A percentile compares a stretch with the other conserved stretches of the same genome.
Conservation (phyloP, 306 rosid genomes). For the Gynostemma pentaphyllum region DNA sequence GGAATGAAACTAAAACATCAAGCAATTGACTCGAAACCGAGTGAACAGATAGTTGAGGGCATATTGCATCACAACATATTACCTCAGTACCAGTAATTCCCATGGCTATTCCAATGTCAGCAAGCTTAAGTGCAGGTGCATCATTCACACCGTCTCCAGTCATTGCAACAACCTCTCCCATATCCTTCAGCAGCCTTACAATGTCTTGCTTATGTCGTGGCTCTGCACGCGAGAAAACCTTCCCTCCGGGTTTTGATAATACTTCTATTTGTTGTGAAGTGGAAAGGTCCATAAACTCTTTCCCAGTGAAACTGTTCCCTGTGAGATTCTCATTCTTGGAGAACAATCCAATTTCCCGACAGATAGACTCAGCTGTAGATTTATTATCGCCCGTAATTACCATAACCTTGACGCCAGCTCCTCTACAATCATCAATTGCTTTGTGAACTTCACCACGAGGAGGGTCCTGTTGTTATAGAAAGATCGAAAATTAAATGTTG, state of each 20-base stretch:
- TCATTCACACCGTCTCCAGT: slow-evolving; percentile 59
- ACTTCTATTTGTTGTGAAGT: too few species aligned
- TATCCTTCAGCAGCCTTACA: slow-evolving; percentile 67
- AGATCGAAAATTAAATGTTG: slow-evolving; percentile 8
- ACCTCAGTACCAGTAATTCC: slow-evolving; percentile 98
- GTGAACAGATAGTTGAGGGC: slow-evolving; percentile 2
- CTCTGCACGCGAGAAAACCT: slow-evolving; percentile 95
- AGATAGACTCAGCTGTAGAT: slow-evolving; percentile 89
- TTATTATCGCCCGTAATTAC: slow-evolving; percentile 91
- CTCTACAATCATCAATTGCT: slow-evolving; percentile 85
- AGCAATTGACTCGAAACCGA: too few species aligned
- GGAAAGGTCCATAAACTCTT: slow-evolving; percentile 55
- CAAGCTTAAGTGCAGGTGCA: slow-evolving; percentile 94
- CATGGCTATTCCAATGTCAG: slow-evolving; percentile 97
- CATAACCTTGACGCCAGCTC: slow-evolving; percentile 92
- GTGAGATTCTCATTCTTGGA: slow-evolving; percentile 40
- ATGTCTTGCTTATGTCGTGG: slow-evolving; percentile 92
- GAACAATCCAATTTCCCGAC: slow-evolving; percentile 87
- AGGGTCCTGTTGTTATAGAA: too few species aligned
- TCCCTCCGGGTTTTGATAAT: slow-evolving; percentile 45
- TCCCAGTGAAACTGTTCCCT: slow-evolving; percentile 68
- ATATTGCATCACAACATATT: too few species aligned
- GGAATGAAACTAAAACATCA: too few species aligned
- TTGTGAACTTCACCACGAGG: slow-evolving; percentile 76
- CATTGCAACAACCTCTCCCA: slow-evolving; percentile 36